These are phyloP conservation scores for Pyracantha coccinea DNA, from an alignment of 331 rosid genomes.

Conservation along the genomic window DNA sequence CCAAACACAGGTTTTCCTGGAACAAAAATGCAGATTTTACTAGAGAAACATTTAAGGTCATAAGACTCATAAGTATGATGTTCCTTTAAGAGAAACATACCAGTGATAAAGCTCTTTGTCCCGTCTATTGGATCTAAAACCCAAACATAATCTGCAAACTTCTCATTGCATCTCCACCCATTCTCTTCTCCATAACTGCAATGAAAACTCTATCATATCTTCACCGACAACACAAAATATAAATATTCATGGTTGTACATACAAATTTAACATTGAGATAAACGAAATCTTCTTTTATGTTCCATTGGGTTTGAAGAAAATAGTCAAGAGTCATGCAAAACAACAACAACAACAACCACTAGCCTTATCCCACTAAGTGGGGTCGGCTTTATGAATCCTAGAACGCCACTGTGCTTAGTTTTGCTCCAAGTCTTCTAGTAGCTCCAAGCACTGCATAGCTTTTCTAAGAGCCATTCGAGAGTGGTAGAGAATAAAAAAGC, in stretches of 20 bases:
- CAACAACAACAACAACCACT: too few relatives aligned
- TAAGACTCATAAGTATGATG: background rate
- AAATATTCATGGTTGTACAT: background rate
- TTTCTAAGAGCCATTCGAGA: background rate
- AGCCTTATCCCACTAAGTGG: too few relatives aligned
- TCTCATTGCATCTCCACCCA: constrained; percentile 82
- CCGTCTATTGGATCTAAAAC: constrained; percentile 97
- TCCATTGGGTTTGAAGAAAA: constrained; percentile 2
- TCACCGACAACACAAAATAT: background rate
- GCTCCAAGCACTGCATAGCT: too few relatives aligned
- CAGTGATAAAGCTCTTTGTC: constrained; percentile 89
- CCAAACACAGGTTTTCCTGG: constrained; percentile 94
- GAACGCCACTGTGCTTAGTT: too few relatives aligned
- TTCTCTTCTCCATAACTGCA: constrained; percentile 91
- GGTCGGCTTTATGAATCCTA: too few relatives aligned
- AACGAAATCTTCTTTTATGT: background rate
- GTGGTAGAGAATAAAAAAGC: background rate
- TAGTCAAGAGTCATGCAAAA: background rate
- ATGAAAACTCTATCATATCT: background rate
- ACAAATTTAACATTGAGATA: background rate
- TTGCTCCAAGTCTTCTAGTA: too few relatives aligned
- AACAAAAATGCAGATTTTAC: constrained; percentile 3
- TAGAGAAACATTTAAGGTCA: background rate
- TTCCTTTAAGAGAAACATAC: constrained; percentile 22
- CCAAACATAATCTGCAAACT: constrained; percentile 78